Evolutionary conservation across 345 rosid genomes (phyloP).

Genomic region (Lumnitzera racemosa): DNA sequence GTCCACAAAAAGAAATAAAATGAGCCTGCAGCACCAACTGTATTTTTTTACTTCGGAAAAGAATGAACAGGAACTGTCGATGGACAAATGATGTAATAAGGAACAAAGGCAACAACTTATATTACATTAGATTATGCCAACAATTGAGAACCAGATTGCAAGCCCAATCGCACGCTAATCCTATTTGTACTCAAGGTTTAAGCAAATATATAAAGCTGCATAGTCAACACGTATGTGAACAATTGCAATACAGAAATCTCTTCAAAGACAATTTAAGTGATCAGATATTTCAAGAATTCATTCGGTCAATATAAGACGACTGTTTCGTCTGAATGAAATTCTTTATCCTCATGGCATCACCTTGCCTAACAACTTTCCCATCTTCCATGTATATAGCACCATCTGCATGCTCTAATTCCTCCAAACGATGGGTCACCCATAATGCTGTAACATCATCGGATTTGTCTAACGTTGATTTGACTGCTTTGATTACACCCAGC

Average conservation of each 20-base stretch:
- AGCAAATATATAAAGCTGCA: no score
- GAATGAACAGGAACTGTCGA: no score
- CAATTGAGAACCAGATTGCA: no score
- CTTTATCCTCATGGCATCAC: slow-evolving; percentile 50
- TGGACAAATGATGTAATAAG: no score
- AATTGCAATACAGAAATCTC: neutral
- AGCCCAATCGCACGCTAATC: no score
- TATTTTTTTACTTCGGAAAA: no score
- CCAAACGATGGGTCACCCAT: slow-evolving; percentile 93
- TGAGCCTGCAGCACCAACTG: no score
- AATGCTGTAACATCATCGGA: slow-evolving; percentile 70
- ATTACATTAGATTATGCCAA: no score
- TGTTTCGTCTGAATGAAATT: slow-evolving; percentile 52
- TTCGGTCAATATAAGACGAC: slow-evolving; percentile 40
- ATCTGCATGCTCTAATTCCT: slow-evolving; percentile 83
- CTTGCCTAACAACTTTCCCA: slow-evolving; percentile 60
- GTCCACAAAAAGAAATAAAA: no score
- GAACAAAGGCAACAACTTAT: no score
- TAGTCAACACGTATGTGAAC: no score
- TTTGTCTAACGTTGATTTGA: slow-evolving; percentile 44
- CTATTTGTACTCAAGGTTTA: no score
- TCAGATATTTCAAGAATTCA: slow-evolving; percentile 27
- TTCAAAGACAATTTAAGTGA: neutral
- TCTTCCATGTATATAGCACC: slow-evolving; percentile 89
- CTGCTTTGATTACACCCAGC: slow-evolving; percentile 88